Evolutionary conservation across 495 filamentous ascomycete genomes (phyloP), one percentile per base, ranked within the genome.

Genomic region (Hypomontagnella submonticulosa): DNA sequence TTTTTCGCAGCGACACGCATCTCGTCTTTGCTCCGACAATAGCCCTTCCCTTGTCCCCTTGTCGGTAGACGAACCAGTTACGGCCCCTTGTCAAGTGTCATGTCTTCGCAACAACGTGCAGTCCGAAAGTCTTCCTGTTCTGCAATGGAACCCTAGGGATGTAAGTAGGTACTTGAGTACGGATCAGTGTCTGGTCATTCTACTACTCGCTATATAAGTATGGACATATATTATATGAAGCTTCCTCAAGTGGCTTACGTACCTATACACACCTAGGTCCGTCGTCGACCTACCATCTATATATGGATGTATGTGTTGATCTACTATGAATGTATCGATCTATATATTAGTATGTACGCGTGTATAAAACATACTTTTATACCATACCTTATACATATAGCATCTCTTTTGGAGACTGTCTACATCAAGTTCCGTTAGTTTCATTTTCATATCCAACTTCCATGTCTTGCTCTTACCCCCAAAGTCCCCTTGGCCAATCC

Each of bases 31-130:
- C 61, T 48, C 66, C 66, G 66, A 69, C 56, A 57, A 49, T 69
- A 69, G 44, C 66, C 67, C 58, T 70, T 49, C 47, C 66, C 56
- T 49, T 36, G 56, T 61, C 56, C 42, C 57, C 51, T 23, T 41
- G 32, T 64, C 44, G 13, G 41, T 52, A 63, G 55, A 51, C 55
- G 66, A 44, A 47, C 67, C 61, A 66, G 40, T 66, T 34, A 66
- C 58, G 4, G 44, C 40, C 57, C 67, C 56, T 57, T 55, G 60
- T 61, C 42, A 19, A 57, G 56, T 64, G 55, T 61, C 66, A 63
- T 69, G 66, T 61, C 42, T 61, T 69, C 54, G 60, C 60, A 64
- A 51, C 50, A 54, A 63, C 54, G 55, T 63, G 59, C 65, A 63
- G 38, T 48, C 55, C 50, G 54, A 69, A 50, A 23, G 55, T 9